These are phyloP conservation scores for Russula abietina DNA, from an alignment of 768 basidiomycete species.

Conservation along the genomic window DNA sequence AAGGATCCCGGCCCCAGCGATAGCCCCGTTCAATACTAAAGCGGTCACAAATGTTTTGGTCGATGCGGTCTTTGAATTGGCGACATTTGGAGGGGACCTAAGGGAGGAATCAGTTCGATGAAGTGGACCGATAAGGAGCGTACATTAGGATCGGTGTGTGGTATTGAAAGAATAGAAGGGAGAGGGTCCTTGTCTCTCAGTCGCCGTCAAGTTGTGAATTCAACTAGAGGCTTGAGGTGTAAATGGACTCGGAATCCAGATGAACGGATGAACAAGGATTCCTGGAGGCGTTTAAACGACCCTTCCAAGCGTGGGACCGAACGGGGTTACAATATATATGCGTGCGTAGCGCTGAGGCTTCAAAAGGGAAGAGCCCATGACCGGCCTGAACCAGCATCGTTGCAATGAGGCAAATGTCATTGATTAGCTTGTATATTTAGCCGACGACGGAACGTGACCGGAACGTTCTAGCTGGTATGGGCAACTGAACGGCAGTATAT, in stretches of 20 bases:
- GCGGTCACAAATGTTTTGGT: conserved; percentile 79
- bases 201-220: not conserved
- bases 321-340: not conserved
- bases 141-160: conserved; percentile 8
- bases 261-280: not conserved
- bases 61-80: conserved; percentile 51
- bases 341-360: not conserved
- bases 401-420: not conserved
- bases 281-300: no score
- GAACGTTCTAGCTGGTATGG: not conserved
- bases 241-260: not conserved
- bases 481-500: not conserved
- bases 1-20: conserved; percentile 64
- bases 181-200: not conserved
- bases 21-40: conserved; percentile 71
- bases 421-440: not conserved
- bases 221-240: not conserved
- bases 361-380: not conserved
- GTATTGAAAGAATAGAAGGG: not conserved
- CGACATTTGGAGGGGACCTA: no score
- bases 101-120: not conserved
- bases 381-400: not conserved
- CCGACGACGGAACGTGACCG: not conserved
- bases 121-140: not conserved
- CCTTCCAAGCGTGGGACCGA: not conserved